A percentile compares a stretch with the other conserved stretches of the same genome.
phyloP scores from a whole-genome alignment of 805 yeast species.

The Zygoascus flipseniorum region DNA sequence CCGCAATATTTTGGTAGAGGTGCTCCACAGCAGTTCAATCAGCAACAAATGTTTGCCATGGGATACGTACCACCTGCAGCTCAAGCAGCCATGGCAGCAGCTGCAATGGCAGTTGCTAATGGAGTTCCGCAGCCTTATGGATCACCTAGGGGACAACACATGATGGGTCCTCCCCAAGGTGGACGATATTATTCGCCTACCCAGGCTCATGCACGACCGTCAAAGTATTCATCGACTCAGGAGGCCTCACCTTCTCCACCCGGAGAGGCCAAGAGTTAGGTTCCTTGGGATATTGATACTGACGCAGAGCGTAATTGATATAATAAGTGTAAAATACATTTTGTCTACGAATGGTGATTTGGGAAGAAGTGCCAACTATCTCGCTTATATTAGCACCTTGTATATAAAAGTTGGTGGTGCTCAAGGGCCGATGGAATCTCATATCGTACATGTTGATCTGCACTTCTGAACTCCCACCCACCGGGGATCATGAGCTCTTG shows the following conservation, averaged over 20 bases:
- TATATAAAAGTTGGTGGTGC: background rate
- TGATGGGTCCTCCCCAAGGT: slow-evolving; percentile 4
- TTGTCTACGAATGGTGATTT: background rate
- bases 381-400: background rate
- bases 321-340: background rate
- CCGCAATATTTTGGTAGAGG: slow-evolving; percentile 17
- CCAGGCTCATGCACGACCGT: slow-evolving; percentile 1
- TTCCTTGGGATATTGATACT: background rate
- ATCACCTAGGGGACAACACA: slow-evolving; percentile 2
- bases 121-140: background rate
- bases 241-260: background rate
- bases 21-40: slow-evolving; percentile 11
- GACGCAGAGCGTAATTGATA: no score
- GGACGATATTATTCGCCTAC: slow-evolving; percentile 5
- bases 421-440: no score
- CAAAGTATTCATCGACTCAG: background rate
- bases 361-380: background rate
- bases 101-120: background rate
- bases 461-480: background rate
- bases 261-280: background rate
- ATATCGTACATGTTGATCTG: no score
- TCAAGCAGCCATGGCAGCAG: background rate
- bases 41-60: slow-evolving; percentile 6
- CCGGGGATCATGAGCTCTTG: slow-evolving; percentile 24
- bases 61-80: slow-evolving; percentile 10